Evolutionary conservation across 2,329 filamentous ascomycete genomes (phyloP).

Genomic region (Microdochium bolleyi): DNA sequence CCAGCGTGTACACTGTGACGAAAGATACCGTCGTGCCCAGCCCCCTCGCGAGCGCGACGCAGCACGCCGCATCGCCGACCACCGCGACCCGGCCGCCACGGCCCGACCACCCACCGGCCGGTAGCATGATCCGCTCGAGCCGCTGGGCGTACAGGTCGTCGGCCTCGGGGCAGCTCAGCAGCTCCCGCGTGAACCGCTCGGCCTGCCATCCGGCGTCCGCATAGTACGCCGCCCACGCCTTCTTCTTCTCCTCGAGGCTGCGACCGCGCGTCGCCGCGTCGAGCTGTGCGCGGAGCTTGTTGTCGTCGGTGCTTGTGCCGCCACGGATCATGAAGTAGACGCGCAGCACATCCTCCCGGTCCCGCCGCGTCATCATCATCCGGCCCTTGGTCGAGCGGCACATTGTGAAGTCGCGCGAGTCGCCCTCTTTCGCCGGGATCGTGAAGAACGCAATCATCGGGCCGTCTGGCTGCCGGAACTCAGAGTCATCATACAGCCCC

Average conservation of each 20-base stretch:
- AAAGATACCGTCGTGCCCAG: constrained; percentile 38
- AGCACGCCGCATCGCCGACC: constrained; percentile 38
- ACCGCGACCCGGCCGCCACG: constrained; percentile 26
- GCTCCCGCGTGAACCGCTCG: constrained; percentile 23
- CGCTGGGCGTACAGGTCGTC: constrained; percentile 36
- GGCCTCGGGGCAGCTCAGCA: constrained; percentile 13
- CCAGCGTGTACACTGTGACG: constrained; percentile 40
- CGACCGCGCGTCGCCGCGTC: constrained; percentile 5
- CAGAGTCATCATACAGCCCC: constrained; percentile 1
- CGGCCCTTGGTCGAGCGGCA: background rate
- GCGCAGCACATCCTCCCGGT: background rate
- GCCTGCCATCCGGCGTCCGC: constrained; percentile 36
- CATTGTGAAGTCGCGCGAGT: constrained; percentile 1
- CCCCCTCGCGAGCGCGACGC: constrained; percentile 35
- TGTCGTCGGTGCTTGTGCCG: background rate
- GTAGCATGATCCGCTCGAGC: constrained; percentile 31
- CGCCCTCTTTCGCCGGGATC: constrained; percentile 4
- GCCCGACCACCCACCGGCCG: constrained; percentile 16
- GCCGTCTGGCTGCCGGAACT: constrained; percentile 9
- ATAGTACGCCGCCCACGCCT: constrained; percentile 28
- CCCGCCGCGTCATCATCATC: background rate
- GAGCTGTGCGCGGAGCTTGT: constrained; percentile 3
- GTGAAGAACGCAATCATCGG: constrained; percentile 17
- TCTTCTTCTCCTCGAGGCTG: constrained; percentile 27
- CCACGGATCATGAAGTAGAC: background rate